A percentile compares a stretch with the other conserved stretches of the same genome.
These are phyloP conservation scores for Sparassis latifolia DNA, from an alignment of 1,284 basidiomycete genomes.

Conservation along the genomic window DNA sequence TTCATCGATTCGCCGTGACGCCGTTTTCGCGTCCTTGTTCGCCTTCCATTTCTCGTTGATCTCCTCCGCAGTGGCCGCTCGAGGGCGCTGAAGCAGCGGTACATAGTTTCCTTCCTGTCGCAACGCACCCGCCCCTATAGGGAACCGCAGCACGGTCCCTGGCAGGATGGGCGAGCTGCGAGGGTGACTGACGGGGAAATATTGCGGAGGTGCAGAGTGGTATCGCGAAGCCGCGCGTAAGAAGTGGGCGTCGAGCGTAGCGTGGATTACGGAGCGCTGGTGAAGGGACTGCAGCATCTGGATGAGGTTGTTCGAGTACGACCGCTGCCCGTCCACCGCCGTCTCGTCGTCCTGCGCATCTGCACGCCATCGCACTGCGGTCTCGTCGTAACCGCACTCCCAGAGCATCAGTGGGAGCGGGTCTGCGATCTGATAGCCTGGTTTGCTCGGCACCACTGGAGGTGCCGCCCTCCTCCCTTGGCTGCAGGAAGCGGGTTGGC, in stretches of 20 bases:
- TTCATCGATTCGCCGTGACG: too few relatives aligned
- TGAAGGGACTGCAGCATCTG: conserved; percentile 55
- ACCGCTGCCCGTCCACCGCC: conserved; percentile 19
- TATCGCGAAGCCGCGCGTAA: conserved; percentile 43
- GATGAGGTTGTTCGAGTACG: conserved; percentile 36
- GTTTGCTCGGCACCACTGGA: conserved; percentile 63
- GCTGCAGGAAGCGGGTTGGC: conserved; percentile 24
- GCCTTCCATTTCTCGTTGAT: conserved; percentile 75
- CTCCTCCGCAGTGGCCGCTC: conserved; percentile 65
- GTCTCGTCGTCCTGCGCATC: conserved; percentile 24
- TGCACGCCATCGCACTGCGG: conserved; percentile 71
- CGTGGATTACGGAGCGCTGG: conserved; percentile 51
- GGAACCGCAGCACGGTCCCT: conserved; percentile 42
- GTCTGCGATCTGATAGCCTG: conserved; percentile 91
- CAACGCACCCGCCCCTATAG: conserved; percentile 69
- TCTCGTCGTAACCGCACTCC: conserved; percentile 77
- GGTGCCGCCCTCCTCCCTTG: conserved; percentile 28
- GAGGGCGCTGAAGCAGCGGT: conserved; percentile 57
- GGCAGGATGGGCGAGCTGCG: conserved; percentile 13
- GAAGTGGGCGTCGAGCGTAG: conserved; percentile 60
- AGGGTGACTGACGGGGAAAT: conserved; percentile 28
- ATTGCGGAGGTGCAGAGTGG: conserved; percentile 32
- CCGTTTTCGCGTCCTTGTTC: conserved; percentile 42
- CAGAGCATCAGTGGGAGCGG: conserved; percentile 89
- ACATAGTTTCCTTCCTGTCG: conserved; percentile 58